Base-by-base conservation (phyloP, 108 stramenopile species). In the Seminavis robusta region DNA sequence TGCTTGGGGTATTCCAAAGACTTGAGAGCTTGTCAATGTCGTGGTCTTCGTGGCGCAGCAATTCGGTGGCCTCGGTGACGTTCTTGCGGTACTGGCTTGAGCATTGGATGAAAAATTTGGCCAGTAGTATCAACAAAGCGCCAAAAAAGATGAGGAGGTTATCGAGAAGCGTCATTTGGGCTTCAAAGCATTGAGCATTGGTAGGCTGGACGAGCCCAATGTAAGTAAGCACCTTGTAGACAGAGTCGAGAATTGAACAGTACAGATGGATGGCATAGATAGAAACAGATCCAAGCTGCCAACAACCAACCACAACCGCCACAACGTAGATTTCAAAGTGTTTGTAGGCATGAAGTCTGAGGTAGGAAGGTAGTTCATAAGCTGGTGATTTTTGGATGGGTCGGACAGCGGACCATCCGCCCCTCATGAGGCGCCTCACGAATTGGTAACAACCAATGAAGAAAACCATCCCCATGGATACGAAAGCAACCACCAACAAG, bases 251-350 rank as follows among this genome's bases (percentile, higher is more conserved):
- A 4, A 76, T 43, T 15, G 38, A 79, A 58, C 84, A 86, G 53
- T 83, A 83, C 19, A 61, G 47, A 39, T 90, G 72, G 16, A 90
- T 69, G 39, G 79, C 74, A 33, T 72, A 84, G 15, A 73, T 73
- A 36, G 52, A 51, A 9, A 81, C 76, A 0, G 73, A 79, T 8
- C 84, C 81, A 19, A 89, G 52, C 57, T 89, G 87, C 88, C 84
- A 86, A 20, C 67, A 65, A 4, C 82, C 76, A 49, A 90, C 81
- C 17, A 69, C 42, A 24, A 90, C 48, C 6, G 81, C 71, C 13
- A 90, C 43, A 2, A 84, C 61, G 54, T 62, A 84, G 10, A 90
- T 83, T 57, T 90, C 88, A 69, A 83, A 74, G 51, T 90, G 84
- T 21, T 81, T 70, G 75, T 80, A 90, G 24, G 80, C 80, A 34